Evolutionary conservation across 805 yeast species (phyloP).

Genomic region (Lipomyces yamadae): DNA sequence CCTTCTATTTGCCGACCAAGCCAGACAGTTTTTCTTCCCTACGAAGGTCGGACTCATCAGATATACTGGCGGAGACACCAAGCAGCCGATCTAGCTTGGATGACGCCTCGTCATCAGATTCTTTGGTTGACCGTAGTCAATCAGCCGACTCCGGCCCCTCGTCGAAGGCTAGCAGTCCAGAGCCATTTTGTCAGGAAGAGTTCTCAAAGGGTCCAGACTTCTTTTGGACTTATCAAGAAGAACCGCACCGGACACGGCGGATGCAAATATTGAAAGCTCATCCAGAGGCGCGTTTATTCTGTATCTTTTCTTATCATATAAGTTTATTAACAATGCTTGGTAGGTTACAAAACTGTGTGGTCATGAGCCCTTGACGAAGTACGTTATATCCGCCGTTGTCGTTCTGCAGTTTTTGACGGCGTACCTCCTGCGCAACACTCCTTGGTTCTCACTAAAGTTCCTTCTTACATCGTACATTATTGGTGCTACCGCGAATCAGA

Average conservation of each 20-base stretch:
- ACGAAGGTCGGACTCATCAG: background rate
- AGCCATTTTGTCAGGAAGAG: slow-evolving; percentile 7
- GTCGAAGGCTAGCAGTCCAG: background rate
- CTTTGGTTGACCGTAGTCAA: background rate
- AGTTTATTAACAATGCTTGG: background rate
- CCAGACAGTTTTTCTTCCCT: slow-evolving; percentile 4
- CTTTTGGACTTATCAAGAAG: slow-evolving; percentile 81
- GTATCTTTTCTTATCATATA: background rate
- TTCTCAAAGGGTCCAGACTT: slow-evolving; percentile 53
- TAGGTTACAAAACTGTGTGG: slow-evolving; percentile 72
- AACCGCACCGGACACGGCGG: slow-evolving; percentile 79
- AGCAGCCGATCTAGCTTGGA: background rate
- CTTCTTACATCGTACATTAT: slow-evolving; percentile 69
- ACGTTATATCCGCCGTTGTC: slow-evolving; percentile 69
- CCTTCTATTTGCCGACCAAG: slow-evolving; percentile 28
- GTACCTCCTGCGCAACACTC: slow-evolving; percentile 60
- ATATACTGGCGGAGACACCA: background rate
- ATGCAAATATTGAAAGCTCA: slow-evolving; percentile 72
- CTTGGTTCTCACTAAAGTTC: slow-evolving; percentile 59
- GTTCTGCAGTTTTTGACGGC: slow-evolving; percentile 70
- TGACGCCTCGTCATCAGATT: slow-evolving; percentile 3
- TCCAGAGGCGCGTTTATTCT: slow-evolving; percentile 59
- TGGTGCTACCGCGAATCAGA: slow-evolving; percentile 87
- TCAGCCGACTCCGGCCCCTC: slow-evolving; percentile 18
- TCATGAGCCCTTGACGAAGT: slow-evolving; percentile 84